These are phyloP conservation scores for Circinella umbellata DNA, from an alignment of 371 early-diverging fungal species.

Conservation along the genomic window DNA sequence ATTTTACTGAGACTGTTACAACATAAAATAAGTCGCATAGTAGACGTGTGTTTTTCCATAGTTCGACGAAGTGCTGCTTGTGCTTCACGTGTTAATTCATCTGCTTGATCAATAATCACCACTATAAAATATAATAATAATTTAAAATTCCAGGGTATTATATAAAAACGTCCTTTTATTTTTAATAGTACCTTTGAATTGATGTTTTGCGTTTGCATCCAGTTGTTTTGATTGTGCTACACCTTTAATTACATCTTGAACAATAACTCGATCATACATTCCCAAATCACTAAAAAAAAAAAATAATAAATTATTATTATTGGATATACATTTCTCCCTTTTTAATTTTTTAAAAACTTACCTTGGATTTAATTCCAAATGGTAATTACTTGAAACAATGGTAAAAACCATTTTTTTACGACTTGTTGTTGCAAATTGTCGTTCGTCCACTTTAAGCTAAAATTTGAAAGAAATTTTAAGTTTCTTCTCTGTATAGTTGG, in stretches of 20 bases:
- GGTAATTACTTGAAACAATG: slow-evolving; percentile 90
- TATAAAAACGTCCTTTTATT: too few species aligned
- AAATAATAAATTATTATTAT: neutral
- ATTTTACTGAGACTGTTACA: slow-evolving; percentile 91
- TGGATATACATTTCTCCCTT: neutral
- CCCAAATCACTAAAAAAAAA: slow-evolving; percentile 83
- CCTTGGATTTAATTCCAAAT: slow-evolving; percentile 93
- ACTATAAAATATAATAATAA: slow-evolving; percentile 52
- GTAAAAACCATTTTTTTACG: slow-evolving; percentile 85
- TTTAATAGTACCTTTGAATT: slow-evolving; percentile 80
- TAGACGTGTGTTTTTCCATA: slow-evolving; percentile 98
- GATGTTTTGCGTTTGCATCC: slow-evolving; percentile 75
- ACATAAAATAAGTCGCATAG: slow-evolving; percentile 94
- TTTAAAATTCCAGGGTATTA: neutral
- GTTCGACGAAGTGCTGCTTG: slow-evolving; percentile 99
- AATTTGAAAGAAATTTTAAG: neutral
- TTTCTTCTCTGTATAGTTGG: neutral
- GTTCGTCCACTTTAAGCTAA: slow-evolving; percentile 89
- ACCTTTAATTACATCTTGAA: slow-evolving; percentile 98
- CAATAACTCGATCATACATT: slow-evolving; percentile 92
- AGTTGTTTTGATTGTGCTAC: slow-evolving; percentile 98
- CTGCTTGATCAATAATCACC: slow-evolving; percentile 97
- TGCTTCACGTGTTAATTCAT: slow-evolving; percentile 91
- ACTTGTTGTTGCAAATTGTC: slow-evolving; percentile 84
- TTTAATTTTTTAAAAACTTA: slow-evolving; percentile 24